Percentiles rank a stretch among this genome's conserved stretches.
Conservation (phyloP, 495 filamentous ascomycete species). For the Hypoxylon perforatum region DNA sequence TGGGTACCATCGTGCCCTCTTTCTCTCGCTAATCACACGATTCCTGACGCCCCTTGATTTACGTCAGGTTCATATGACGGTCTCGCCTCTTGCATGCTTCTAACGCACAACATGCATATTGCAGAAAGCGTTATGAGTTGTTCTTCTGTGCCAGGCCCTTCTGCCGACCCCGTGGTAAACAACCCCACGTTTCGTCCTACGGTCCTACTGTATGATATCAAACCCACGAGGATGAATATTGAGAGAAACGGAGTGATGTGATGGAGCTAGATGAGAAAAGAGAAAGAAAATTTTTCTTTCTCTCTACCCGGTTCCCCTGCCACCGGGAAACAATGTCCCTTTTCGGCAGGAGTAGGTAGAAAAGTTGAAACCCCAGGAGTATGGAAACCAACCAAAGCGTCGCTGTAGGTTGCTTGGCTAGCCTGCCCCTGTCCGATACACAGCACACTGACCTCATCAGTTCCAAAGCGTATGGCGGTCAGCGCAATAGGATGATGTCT, state of each 20-base stretch:
- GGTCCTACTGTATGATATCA: slow-evolving; percentile 32
- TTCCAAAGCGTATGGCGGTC: slow-evolving; percentile 30
- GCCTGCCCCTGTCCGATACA: slow-evolving; percentile 34
- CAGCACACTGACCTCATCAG: slow-evolving; percentile 42
- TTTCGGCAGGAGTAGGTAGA: slow-evolving; percentile 39
- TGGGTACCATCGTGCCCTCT: slow-evolving; percentile 25
- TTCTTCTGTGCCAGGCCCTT: slow-evolving; percentile 38
- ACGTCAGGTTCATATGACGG: slow-evolving; percentile 40
- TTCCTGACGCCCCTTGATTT: slow-evolving; percentile 26
- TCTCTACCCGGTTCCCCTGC: slow-evolving; percentile 30
- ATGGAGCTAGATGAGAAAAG: slow-evolving; percentile 9
- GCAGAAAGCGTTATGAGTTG: slow-evolving; percentile 40
- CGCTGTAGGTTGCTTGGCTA: slow-evolving; percentile 37
- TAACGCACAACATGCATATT: slow-evolving; percentile 42
- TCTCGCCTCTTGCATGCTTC: slow-evolving; percentile 32
- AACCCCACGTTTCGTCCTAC: slow-evolving; percentile 46
- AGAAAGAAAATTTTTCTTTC: slow-evolving; percentile 24
- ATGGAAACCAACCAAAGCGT: slow-evolving; percentile 37
- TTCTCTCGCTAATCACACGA: slow-evolving; percentile 25
- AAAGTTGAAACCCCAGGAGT: slow-evolving; percentile 27
- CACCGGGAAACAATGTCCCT: slow-evolving; percentile 30
- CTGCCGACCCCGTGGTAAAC: slow-evolving; percentile 41
- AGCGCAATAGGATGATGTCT: slow-evolving; percentile 15
- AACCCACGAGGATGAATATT: slow-evolving; percentile 32
- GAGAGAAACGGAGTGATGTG: too few relatives aligned